Base-by-base conservation (phyloP, 2,329 filamentous ascomycete species). In the Harringtonia lauricola region DNA sequence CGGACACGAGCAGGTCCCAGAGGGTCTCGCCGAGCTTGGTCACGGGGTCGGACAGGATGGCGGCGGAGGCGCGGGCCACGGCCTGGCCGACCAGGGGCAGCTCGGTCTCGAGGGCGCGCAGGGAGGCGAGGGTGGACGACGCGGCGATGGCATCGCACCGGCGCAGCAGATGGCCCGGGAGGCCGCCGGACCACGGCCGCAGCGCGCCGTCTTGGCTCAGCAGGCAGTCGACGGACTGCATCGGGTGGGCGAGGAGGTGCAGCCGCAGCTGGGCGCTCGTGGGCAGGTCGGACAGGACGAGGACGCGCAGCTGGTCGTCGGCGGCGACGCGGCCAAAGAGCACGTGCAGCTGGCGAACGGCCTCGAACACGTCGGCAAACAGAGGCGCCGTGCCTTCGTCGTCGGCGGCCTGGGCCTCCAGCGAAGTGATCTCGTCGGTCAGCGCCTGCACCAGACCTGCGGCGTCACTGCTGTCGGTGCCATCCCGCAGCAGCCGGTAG, bases 61-160 rank as follows among this genome's bases (percentile, higher is more conserved):
- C 61, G 28, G 62, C 54, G 43, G 69, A 70, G 46, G 75, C 66
- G 30, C 61, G 56, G 39, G 71, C 62, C 22, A 83, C 52, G 44
- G 76, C 70, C 36, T 68, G 67, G 10, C 75, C 76, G 47, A 85
- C 63, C 3, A 73, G 64, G 9, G 78, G 76, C 40, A 85, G 61
- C 54, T 87, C 83, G 1, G 68, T 64, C 57, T 84, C 79, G 0
- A 87, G 65, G 17, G 82, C 66, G 36, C 73, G 68, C 39, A 87
- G 62, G 35, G 78, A 75, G 37, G 70, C 70, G 33, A 87, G 62
- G 37, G 65, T 72, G 1, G 80, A 74, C 21, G 69, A 64, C 13
- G 69, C 62, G 12, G 63, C 61, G 17, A 79, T 58, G 2, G 59
- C 62, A 41, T 71, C 64, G 38, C 83, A 59, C 51, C 72, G 79